Percentiles rank a stretch among this genome's conserved stretches.
phyloP scores from a whole-genome alignment of 345 rosid genomes.

The Lepidium sativum region DNA sequence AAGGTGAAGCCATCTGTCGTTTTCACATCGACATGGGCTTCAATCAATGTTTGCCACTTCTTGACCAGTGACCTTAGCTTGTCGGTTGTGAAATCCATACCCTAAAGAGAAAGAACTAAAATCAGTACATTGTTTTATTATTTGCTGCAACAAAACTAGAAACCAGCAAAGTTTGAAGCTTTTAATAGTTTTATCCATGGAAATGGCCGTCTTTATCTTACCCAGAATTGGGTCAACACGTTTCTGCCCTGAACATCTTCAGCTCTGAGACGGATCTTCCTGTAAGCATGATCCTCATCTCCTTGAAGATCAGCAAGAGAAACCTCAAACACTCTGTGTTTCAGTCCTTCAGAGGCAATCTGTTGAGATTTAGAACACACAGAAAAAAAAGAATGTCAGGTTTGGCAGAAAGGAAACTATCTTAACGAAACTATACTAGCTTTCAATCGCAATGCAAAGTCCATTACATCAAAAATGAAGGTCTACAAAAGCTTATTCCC shows the following conservation, averaged over 20 bases:
- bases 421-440: too few relatives aligned
- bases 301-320: conserved; percentile 81
- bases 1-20: conserved; percentile 75
- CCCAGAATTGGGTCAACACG: conserved; percentile 95
- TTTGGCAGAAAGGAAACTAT: neutral
- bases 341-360: conserved; percentile 98
- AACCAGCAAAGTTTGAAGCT: neutral
- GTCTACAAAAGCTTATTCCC: neutral
- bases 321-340: conserved; percentile 81
- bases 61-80: conserved; percentile 88
- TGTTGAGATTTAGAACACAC: neutral
- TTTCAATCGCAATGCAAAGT: neutral
- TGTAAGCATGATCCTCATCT: conserved; percentile 75
- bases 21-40: conserved; percentile 91
- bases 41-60: conserved; percentile 90
- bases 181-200: neutral
- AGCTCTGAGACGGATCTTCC: conserved; percentile 86
- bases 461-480: neutral
- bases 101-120: conserved; percentile 29
- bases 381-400: neutral
- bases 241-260: conserved; percentile 92
- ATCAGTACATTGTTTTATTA: neutral
- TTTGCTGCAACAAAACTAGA: neutral
- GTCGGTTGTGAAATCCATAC: conserved; percentile 91
- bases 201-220: neutral